These are phyloP conservation scores for Tylopilus orsonianus DNA, from an alignment of 1,284 basidiomycete genomes.

Conservation along the genomic window DNA sequence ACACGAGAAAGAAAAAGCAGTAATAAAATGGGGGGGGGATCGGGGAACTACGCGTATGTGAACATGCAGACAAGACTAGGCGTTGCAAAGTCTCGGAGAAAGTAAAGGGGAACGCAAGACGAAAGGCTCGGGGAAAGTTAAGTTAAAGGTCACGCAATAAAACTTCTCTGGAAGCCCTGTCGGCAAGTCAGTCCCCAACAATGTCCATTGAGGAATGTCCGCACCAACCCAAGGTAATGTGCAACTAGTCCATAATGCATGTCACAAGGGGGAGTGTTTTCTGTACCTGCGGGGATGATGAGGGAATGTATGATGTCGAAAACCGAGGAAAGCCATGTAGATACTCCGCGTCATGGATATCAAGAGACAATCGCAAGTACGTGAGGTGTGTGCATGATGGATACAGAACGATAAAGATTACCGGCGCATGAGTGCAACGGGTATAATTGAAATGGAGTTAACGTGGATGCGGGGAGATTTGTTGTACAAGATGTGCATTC, in stretches of 20 bases:
- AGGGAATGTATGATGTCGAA: constrained; percentile 15
- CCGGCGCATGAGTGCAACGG: constrained; percentile 30
- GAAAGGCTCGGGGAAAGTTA: constrained; percentile 22
- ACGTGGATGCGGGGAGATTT: constrained; percentile 14
- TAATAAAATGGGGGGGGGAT: constrained; percentile 5
- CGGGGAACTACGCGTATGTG: constrained; percentile 4
- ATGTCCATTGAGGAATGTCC: constrained; percentile 9
- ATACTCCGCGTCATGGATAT: constrained; percentile 20
- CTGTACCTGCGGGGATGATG: constrained; percentile 21
- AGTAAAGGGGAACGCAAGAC: constrained; percentile 8
- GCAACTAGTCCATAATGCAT: constrained; percentile 35
- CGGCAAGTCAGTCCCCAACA: constrained; percentile 23
- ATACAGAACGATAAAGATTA: constrained; percentile 39
- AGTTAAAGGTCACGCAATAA: constrained; percentile 28
- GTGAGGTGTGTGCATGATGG: constrained; percentile 32
- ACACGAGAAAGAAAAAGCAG: constrained; percentile 13
- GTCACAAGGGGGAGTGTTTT: constrained; percentile 29
- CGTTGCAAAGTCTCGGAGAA: constrained; percentile 4
- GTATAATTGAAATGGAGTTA: constrained; percentile 24
- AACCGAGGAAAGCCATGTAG: constrained; percentile 11
- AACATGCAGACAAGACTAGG: constrained; percentile 7
- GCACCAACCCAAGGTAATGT: constrained; percentile 28
- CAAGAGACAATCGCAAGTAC: constrained; percentile 20
- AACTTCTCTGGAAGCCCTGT: constrained; percentile 25
- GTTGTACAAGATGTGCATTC: constrained; percentile 28